Percentiles rank a stretch among this genome's conserved stretches.
phyloP scores from a whole-genome alignment of 2,329 filamentous ascomycete species.

The Colletotrichum godetiae region DNA sequence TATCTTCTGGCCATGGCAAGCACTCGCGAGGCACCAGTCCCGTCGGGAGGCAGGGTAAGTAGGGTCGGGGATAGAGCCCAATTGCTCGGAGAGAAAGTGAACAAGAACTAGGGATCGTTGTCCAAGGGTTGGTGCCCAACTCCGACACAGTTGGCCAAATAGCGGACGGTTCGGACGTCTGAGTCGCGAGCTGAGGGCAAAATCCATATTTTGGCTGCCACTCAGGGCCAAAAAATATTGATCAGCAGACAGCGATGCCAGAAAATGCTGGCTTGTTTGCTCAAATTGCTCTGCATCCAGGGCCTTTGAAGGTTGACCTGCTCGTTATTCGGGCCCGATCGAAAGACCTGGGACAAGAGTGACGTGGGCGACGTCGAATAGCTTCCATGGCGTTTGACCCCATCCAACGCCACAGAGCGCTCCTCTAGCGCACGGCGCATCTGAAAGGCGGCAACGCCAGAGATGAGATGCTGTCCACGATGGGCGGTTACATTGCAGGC shows the following conservation, averaged over 20 bases:
- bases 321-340: neutral
- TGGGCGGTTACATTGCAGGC: slow-evolving; percentile 24
- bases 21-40: neutral
- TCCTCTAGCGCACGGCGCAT: neutral
- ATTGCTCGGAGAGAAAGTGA: neutral
- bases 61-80: neutral
- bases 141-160: slow-evolving; percentile 22
- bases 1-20: neutral
- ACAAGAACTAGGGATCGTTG: slow-evolving; percentile 22
- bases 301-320: neutral
- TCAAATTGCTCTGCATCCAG: neutral
- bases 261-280: slow-evolving; percentile 12
- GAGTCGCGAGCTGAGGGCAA: slow-evolving; percentile 22
- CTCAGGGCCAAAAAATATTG: neutral
- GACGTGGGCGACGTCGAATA: slow-evolving; percentile 26
- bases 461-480: slow-evolving; percentile 12
- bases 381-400: slow-evolving; percentile 11
- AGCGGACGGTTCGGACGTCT: slow-evolving; percentile 28
- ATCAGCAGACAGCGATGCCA: slow-evolving; percentile 5
- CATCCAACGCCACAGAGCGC: slow-evolving; percentile 4
- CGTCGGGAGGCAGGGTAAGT: neutral
- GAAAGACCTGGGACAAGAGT: slow-evolving; percentile 2
- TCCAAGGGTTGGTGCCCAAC: slow-evolving; percentile 31
- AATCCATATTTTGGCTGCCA: slow-evolving; percentile 1
- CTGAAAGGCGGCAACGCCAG: neutral